These are phyloP conservation scores for Colletotrichum sidae DNA, from an alignment of 2,329 filamentous ascomycete species.

Conservation along the genomic window DNA sequence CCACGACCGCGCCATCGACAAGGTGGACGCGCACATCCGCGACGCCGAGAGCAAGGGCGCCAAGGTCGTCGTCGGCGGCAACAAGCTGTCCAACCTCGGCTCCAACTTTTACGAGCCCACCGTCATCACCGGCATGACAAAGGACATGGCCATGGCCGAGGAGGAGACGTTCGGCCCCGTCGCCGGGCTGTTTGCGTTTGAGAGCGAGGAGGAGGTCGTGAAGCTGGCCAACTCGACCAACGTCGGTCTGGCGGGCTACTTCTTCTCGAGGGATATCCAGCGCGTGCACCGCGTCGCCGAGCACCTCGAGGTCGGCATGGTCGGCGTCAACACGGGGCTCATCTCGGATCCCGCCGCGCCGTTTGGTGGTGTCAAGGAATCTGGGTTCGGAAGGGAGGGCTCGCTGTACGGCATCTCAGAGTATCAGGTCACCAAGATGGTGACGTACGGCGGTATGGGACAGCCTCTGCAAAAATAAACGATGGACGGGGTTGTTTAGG, in stretches of 20 bases:
- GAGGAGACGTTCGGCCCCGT: conserved; percentile 98
- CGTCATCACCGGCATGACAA: conserved; percentile 86
- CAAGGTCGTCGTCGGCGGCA: conserved; percentile 79
- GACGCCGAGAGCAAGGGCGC: conserved; percentile 84
- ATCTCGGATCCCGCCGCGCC: conserved; percentile 69
- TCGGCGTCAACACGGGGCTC: conserved; percentile 83
- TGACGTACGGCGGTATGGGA: conserved; percentile 38
- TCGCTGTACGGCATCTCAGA: conserved; percentile 82
- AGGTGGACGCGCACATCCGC: conserved; percentile 83
- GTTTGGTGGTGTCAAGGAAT: conserved; percentile 87
- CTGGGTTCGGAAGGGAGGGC: conserved; percentile 83
- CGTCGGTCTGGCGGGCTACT: conserved; percentile 93
- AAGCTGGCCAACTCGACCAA: conserved; percentile 83
- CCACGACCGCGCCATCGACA: conserved; percentile 82
- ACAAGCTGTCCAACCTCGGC: conserved; percentile 72
- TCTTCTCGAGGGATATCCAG: conserved; percentile 78
- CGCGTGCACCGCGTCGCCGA: conserved; percentile 73
- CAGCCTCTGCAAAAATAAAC: conserved; percentile 35
- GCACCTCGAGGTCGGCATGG: conserved; percentile 85
- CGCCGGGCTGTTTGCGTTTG: conserved; percentile 88
- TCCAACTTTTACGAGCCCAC: conserved; percentile 91
- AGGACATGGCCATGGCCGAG: conserved; percentile 83
- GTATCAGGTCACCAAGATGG: conserved; percentile 79
- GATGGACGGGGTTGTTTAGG: neutral
- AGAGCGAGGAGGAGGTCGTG: conserved; percentile 90